Base-by-base conservation (phyloP, 2,329 filamentous ascomycete genomes). In the Colletotrichum tamarilloi region DNA sequence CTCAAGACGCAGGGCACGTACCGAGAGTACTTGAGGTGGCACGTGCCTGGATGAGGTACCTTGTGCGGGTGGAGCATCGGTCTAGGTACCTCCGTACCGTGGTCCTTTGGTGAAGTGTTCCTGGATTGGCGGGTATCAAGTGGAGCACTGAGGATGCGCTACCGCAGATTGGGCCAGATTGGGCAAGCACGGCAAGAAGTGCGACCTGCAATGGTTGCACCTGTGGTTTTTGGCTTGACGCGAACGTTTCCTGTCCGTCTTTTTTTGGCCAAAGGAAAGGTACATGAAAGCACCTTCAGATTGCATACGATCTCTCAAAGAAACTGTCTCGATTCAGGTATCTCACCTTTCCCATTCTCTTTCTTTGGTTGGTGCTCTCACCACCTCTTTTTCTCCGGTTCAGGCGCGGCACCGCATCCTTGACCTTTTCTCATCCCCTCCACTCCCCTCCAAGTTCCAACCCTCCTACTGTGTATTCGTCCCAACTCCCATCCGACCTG, bases 51-150 rank as follows among this genome's bases (percentile, higher is more conserved):
- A 1, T 42, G 3, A 42, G 3, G 19, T 35, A 59, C 56, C 49
- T 66, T 32, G 24, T 24, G 52, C 19, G 63, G 30, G 69, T 72
- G 67, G 65, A 49, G 42, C 35, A 30, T 12, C 46, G 19, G 30
- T 58, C 63, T 19, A 42, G 2, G 52, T 28, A 53, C 46, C 32
- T 35, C 11, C 9, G 32, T 35, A 35, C 32, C 28, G 1, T 30
- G 28, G 28, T 30, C 28, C 11, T 35, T 35, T 5, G 4, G 32
- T 12, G 32, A 35, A 35, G 53, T 62, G 70, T 73, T 68, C 70
- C 70, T 73, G 70, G 59, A 73, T 73, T 73, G 65, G 69, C 42
- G 66, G 65, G 59, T 53, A 60, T 42, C 1, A 4, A 22, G 56
- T 42, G 64, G 56, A n/a, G 22, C 14, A 49, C 19, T n/a, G 19